Base-by-base conservation (phyloP, 768 basidiomycete genomes). In the Podaxis sp. region DNA sequence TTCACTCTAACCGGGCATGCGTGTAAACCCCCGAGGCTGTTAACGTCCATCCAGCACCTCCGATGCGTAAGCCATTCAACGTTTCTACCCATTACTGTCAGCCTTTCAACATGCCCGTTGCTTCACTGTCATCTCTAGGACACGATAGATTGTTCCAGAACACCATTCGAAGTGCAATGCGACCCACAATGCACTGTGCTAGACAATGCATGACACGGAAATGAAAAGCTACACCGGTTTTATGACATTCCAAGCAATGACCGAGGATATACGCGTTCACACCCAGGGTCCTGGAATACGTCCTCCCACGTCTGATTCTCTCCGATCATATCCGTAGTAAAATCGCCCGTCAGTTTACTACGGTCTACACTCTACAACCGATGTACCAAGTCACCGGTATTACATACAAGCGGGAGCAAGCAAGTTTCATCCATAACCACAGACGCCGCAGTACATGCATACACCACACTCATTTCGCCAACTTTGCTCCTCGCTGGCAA, bases 81-180 rank as follows among this genome's bases (percentile, higher is more conserved):
- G 26, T 33, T 26, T 48, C 38, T 59, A 59, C 58, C 12, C 48
- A 59, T 59, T 51, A 26, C 58, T 36, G 58, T 39, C 38, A 52
- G 11, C 33, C 49, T 11, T 3, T 51, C 22, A 6, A 26, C 49
- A n/a, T 38, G 36, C 53, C 13, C 17, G 2, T 17, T n/a, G 46
- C 13, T 22, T n/a, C 19, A 24, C 24, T 13, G 13, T 19, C 24
- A 51, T 36, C 17, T 44, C 28, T 6, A 15, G 15, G 13, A 38
- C 19, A 40, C 5, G 48, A 19, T 52, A 9, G 33, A 51, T 22
- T 49, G 30, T 59, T 59, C 58, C 30, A 51, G 58, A 59, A 59
- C 33, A 22, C 36, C 4, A 28, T 13, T 57, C 12, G 17, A 17
- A 5, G 53, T 26, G 33, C 24, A 15, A 57, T 57, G 26, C 39